Evolutionary conservation across 345 rosid genomes (phyloP).

Genomic region (Populus deltoides): DNA sequence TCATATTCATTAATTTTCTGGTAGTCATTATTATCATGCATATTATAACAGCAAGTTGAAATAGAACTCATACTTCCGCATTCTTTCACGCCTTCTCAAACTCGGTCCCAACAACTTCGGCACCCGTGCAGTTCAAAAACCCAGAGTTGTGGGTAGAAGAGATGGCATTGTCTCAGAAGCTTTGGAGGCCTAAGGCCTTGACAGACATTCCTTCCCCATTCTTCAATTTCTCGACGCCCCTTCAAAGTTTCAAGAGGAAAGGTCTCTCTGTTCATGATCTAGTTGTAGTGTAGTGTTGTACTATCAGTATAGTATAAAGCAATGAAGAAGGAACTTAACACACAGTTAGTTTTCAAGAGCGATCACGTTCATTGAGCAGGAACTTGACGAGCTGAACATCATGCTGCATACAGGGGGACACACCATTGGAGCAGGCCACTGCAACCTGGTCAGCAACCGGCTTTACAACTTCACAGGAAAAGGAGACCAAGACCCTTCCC

Average conservation of each 20-base stretch:
- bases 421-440: conserved; percentile 48
- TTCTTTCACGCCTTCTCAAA: neutral
- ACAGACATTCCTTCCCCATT: conserved; percentile 50
- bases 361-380: neutral
- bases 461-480: conserved; percentile 62
- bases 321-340: too few relatives aligned
- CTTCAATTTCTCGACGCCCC: conserved; percentile 36
- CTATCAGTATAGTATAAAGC: conserved; percentile 36
- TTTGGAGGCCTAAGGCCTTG: conserved; percentile 36
- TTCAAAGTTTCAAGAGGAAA: conserved; percentile 21
- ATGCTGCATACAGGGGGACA: conserved; percentile 40
- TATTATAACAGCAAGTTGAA: neutral
- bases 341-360: too few relatives aligned
- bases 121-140: conserved; percentile 30
- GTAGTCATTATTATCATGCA: neutral
- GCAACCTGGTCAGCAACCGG: conserved; percentile 40
- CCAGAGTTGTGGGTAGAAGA: conserved; percentile 51
- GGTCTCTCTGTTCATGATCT: conserved; percentile 55
- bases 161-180: conserved; percentile 46
- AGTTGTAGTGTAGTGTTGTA: conserved; percentile 55
- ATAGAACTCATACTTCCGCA: neutral
- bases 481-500: conserved; percentile 51
- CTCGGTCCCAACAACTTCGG: neutral
- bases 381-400: neutral
- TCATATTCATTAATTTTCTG: too few relatives aligned